Evolutionary conservation across 73 alveolate species (phyloP), one percentile per base, ranked within the genome.

Genomic region (Stentor roeselii): DNA sequence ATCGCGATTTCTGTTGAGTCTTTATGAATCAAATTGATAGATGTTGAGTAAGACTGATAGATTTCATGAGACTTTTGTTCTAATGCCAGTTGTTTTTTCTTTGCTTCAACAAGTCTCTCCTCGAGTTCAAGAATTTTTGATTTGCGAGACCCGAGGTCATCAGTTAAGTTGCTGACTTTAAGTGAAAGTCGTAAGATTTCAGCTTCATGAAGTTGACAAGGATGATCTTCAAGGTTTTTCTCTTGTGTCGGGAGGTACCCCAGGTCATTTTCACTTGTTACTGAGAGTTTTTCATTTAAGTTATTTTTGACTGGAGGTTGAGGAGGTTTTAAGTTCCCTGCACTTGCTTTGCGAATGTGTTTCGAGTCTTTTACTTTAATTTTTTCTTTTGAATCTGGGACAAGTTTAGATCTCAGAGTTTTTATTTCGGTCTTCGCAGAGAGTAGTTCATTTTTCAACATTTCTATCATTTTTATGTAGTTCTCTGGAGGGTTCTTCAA

Each of bases 401-500:
- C 21, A 11, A 11, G 21, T 30, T 34, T 40, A 67, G 41, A 34
- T 32, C 2, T 67, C 41, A 67, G 34, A 21, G 37, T 27, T 21
- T 67, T 67, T n/a, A 67, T 67, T 67, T 67, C 80, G n/a, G 27
- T 67, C 34, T 32, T 67, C 41, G 80, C 80, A 14, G 11, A 36
- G 14, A 32, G 27, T 21, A 67, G 80, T 32, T 67, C 80, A 21
- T 36, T 21, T 32, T 34, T 67, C 1, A 67, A 34, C 37, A 21
- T 67, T 67, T 67, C 80, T 14, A 67, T 67, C 41, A 67, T 67
- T 67, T 67, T 67, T 1, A 67, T 67, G 41, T 67, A 67, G 80
- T 83, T 76, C 60, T 93, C 98, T 3, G 94, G 92, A 14, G 95
- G 86, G 61, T 87, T 86, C 59, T 92, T 93, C 42, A 93, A 87